Evolutionary conservation across 2,329 filamentous ascomycete genomes (phyloP).

Genomic region (Nothomitra cinnamomea): DNA sequence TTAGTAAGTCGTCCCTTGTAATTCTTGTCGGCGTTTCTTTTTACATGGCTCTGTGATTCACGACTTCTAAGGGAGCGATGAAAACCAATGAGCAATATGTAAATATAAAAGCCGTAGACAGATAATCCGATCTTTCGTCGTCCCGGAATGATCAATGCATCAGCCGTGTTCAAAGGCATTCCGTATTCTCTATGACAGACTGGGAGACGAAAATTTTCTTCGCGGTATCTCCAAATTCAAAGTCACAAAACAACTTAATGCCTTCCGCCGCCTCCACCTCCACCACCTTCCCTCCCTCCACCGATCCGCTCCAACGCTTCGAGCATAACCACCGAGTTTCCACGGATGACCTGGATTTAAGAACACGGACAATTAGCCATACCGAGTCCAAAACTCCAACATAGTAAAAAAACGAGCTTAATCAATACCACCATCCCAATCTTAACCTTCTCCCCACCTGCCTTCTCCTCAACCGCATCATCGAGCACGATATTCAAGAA

Average conservation of each 20-base stretch:
- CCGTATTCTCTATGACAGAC: no score
- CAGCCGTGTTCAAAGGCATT: no score
- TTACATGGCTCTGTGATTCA: no score
- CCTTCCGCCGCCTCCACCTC: background rate
- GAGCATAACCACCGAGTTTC: conserved; percentile 96
- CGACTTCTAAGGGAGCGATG: no score
- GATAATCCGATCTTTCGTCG: conserved; percentile 7
- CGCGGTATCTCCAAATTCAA: conserved; percentile 19
- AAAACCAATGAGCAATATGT: no score
- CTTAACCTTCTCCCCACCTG: conserved; percentile 73
- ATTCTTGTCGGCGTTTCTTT: no score
- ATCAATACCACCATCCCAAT: conserved; percentile 78
- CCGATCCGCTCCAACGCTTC: conserved; percentile 35
- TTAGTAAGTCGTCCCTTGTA: no score
- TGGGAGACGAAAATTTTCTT: conserved; percentile 17
- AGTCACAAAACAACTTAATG: conserved; percentile 49
- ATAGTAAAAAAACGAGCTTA: background rate
- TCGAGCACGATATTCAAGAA: conserved; percentile 97
- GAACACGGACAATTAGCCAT: no score
- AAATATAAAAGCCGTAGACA: background rate
- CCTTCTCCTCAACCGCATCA: conserved; percentile 89
- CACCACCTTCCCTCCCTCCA: background rate
- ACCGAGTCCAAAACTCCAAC: conserved; percentile 11
- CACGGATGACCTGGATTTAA: conserved; percentile 63
- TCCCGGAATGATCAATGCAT: conserved; percentile 5